These are phyloP conservation scores for Polychaeton citri DNA, from an alignment of 2,329 filamentous ascomycete species.

Conservation along the genomic window DNA sequence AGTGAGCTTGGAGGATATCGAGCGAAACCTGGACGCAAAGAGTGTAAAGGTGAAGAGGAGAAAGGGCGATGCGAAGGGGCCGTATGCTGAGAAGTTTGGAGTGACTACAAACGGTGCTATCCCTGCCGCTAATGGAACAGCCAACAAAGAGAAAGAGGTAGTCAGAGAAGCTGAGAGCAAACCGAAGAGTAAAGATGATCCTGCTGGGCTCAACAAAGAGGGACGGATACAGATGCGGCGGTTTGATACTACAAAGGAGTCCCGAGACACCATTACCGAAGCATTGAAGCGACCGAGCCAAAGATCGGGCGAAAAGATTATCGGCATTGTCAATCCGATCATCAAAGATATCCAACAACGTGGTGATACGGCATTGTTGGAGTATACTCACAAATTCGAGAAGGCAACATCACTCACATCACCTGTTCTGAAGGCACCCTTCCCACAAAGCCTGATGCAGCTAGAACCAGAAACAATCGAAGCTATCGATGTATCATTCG, in stretches of 20 bases:
- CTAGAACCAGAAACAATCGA: constrained; percentile 69
- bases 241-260: constrained; percentile 53
- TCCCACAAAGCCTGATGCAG: constrained; percentile 73
- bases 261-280: constrained; percentile 52
- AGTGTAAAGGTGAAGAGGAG: constrained; percentile 88
- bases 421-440: constrained; percentile 80
- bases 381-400: constrained; percentile 96
- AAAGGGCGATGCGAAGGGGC: constrained; percentile 85
- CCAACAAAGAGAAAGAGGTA: constrained; percentile 23
- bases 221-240: constrained; percentile 71
- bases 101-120: constrained; percentile 30
- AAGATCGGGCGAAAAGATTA: constrained; percentile 84
- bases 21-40: constrained; percentile 86
- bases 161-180: constrained; percentile 40
- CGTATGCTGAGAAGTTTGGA: constrained; percentile 75
- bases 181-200: constrained; percentile 39
- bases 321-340: constrained; percentile 82
- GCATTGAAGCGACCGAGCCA: constrained; percentile 82
- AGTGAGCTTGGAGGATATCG: constrained; percentile 76
- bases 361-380: constrained; percentile 77
- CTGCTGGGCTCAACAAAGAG: constrained; percentile 31
- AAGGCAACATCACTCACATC: constrained; percentile 84
- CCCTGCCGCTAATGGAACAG: constrained; percentile 10
- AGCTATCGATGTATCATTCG: constrained; percentile 87
- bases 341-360: constrained; percentile 72